Evolutionary conservation across 768 basidiomycete genomes (phyloP).

Genomic region (Nidularia sp.): DNA sequence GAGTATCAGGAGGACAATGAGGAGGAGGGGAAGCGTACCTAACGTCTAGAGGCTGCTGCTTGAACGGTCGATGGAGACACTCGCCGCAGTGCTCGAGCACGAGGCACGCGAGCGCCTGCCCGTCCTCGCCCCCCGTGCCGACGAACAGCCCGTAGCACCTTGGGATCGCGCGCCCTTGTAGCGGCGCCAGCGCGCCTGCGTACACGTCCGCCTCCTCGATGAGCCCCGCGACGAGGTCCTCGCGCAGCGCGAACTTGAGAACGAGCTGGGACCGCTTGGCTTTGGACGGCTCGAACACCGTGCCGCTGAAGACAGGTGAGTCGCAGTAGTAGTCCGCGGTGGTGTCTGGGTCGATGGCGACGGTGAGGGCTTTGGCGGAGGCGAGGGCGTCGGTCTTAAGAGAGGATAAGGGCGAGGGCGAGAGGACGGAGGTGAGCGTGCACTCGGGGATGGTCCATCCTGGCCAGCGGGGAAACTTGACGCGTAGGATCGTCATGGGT

Average conservation of each 20-base stretch:
- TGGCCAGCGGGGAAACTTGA: conserved; percentile 32
- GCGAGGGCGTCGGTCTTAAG: background rate
- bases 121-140: conserved; percentile 18
- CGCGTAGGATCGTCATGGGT: conserved; percentile 19
- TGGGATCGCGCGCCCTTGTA: conserved; percentile 29
- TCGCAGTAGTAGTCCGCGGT: conserved; percentile 30
- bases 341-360: conserved; percentile 24
- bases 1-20: background rate
- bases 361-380: conserved; percentile 11
- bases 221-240: conserved; percentile 29
- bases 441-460: conserved; percentile 29
- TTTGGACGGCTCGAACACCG: conserved; percentile 1
- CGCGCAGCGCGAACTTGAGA: conserved; percentile 35
- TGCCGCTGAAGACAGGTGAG: conserved; percentile 31
- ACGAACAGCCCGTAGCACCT: conserved; percentile 28
- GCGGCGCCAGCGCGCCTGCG: conserved; percentile 17
- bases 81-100: conserved; percentile 33
- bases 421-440: conserved; percentile 13
- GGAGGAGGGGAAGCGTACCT: conserved; percentile 18
- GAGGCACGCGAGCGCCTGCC: conserved; percentile 29
- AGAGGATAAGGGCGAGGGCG: conserved; percentile 3
- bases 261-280: conserved; percentile 9
- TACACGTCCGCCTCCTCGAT: conserved; percentile 29
- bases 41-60: conserved; percentile 18
- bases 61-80: conserved; percentile 23